phyloP scores from a whole-genome alignment of 345 rosid genomes.

The Syzygium oleosum region DNA sequence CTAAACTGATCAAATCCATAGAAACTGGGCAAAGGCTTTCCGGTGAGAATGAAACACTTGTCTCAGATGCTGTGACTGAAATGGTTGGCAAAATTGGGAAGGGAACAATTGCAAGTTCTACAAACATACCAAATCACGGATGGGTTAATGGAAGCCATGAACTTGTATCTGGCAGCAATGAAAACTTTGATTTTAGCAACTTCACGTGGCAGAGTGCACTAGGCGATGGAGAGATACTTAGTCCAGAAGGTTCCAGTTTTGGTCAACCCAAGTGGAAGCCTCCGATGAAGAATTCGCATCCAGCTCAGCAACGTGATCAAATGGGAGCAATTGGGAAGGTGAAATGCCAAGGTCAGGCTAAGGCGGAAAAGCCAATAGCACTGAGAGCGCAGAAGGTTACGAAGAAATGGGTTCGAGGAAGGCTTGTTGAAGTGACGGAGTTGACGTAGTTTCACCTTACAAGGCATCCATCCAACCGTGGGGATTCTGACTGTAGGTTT shows the following conservation, averaged over 20 bases:
- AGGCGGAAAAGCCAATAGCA: neutral
- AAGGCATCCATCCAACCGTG: neutral
- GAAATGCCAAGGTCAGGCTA: neutral
- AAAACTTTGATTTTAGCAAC: neutral
- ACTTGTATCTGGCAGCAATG: neutral
- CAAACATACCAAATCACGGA: neutral
- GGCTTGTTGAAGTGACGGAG: conserved; percentile 1
- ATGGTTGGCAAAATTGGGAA: neutral
- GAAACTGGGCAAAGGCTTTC: conserved; percentile 16
- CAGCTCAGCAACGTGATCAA: neutral
- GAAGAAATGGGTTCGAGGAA: conserved; percentile 15
- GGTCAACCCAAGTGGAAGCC: neutral
- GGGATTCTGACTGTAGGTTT: neutral
- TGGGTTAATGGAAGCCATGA: neutral
- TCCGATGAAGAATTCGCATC: neutral
- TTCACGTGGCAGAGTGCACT: neutral
- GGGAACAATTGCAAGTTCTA: neutral
- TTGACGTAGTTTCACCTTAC: neutral
- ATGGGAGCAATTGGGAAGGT: neutral
- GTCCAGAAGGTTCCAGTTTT: neutral
- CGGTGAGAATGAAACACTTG: neutral
- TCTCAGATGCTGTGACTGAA: neutral
- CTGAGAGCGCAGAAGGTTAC: neutral
- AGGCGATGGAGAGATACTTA: neutral
- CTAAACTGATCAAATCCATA: conserved; percentile 53